Base-by-base conservation (phyloP, 768 basidiomycete genomes). In the Xanthoconium purpureum region DNA sequence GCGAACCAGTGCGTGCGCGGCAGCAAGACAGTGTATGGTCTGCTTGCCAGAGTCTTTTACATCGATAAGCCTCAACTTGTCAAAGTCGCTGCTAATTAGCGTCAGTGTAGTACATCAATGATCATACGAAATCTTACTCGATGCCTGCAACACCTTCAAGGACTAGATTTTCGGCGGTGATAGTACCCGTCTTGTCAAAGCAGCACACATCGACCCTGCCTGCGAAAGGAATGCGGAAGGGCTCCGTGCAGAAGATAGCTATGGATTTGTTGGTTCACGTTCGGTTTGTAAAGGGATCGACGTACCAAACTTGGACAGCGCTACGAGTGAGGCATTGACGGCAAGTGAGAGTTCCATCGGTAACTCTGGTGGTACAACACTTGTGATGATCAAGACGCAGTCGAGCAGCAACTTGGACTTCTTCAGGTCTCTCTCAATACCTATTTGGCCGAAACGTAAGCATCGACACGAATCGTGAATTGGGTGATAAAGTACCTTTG, bases 211-310 rank as follows among this genome's bases (percentile, higher is more conserved):
- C 97, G 3, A 98, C 94, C 20, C 94, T 84, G 6, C 97, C 97
- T 6, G 97, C 97, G 58, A 78, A 91, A 0, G 97, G 95, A 58
- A 98, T 99, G 20, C 97, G 85, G 84, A 99, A 98, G 1, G 97
- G 97, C 66, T 99, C 97, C 17, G 97, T 99, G 70, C 97, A 98
- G 76, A 95, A 99, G 56, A 98, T 99, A 8, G 96, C 96, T 97
- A 12, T 59, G 15, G 56, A 51, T 24, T 10, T 24, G 30, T 50
- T 61, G 38, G 63, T 54, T 14, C 14, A 1, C 1, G 37, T 20
- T 47, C 36, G 3, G 0, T 40, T 24, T 39, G 15, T 3, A 42
- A 46, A 38, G 15, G 15, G 10, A 35, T 18, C 9, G 2, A 77
- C 88, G 17, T 61, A 95, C 94, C 88, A 68, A 79, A 94, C 73